A percentile compares a stretch with the other conserved stretches of the same genome.
phyloP scores from a whole-genome alignment of 768 basidiomycete genomes.

The Trametes meyenii region DNA sequence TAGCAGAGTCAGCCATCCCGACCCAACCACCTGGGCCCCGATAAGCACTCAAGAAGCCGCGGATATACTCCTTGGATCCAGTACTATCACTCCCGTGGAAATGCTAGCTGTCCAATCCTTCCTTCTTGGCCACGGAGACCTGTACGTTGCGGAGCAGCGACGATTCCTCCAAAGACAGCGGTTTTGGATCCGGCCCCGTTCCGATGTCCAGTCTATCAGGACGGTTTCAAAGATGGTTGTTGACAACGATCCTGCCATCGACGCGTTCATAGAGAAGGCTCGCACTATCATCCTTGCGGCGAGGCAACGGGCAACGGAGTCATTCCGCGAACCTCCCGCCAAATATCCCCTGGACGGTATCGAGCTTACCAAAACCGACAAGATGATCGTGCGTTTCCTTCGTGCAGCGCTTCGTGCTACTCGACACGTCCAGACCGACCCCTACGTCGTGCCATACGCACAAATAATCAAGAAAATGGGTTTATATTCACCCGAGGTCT shows the following conservation, averaged over 20 bases:
- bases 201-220: conserved; percentile 55
- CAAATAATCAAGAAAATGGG: conserved; percentile 62
- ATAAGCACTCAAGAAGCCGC: conserved; percentile 58
- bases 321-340: conserved; percentile 37
- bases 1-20: conserved; percentile 44
- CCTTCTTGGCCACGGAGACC: conserved; percentile 54
- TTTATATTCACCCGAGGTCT: conserved; percentile 36
- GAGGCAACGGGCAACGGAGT: conserved; percentile 33
- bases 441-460: conserved; percentile 55
- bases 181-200: conserved; percentile 66
- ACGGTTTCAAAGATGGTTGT: conserved; percentile 53
- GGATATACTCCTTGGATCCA: conserved; percentile 33
- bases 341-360: conserved; percentile 34
- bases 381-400: conserved; percentile 60
- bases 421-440: conserved; percentile 60
- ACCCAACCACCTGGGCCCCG: conserved; percentile 55
- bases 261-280: conserved; percentile 55
- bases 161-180: conserved; percentile 50
- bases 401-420: conserved; percentile 51
- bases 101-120: conserved; percentile 60
- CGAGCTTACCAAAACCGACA: conserved; percentile 56
- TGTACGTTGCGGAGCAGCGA: conserved; percentile 54
- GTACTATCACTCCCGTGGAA: conserved; percentile 39
- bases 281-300: conserved; percentile 41
- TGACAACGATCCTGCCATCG: conserved; percentile 41